Base-by-base conservation (phyloP, 2,329 filamentous ascomycete genomes). In the Aspergillus unguis region DNA sequence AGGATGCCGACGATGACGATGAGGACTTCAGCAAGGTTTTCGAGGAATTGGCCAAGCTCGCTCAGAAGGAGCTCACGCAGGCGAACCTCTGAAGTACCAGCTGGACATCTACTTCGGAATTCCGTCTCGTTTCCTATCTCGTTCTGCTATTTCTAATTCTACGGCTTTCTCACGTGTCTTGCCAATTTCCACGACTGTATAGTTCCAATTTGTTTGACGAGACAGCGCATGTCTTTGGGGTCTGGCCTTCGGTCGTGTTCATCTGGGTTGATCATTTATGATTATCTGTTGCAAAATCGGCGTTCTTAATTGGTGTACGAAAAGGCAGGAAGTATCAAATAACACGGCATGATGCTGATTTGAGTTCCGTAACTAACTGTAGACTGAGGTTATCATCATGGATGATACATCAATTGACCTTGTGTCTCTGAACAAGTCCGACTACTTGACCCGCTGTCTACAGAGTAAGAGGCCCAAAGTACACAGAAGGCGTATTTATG, bases 21-120 rank as follows among this genome's bases (percentile, higher is more conserved):
- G 71, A 75, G 58, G 77, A 77, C 53, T 83, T 79, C 64, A 72
- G 69, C 55, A 78, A 81, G 65, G 74, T 76, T 5, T 84, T 78
- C 64, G 75, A 72, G 43, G 80, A 83, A 58, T 67, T 86, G 62
- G 75, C 78, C 57, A 84, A 84, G 73, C 63, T 84, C 52, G 81
- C 81, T 38, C 65, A 77, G 60, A 85, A 85, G 75, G 80, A 85
- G 66, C 73, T 72, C 44, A 77, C 80, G 71, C 76, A 75, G 56
- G 79, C 84, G 52, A 80, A 77, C 71, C 75, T 85, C 61, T 78
- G 67, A 63, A 59, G 53, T 52, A 46, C 54, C 43, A 56, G 46
- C 52, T 41, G 44, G 55, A 51, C 27, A 47, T 48, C 50, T 51
- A 50, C 47, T 44, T 48, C 27, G 29, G 46, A 38, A 17, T 17